Conservation (phyloP, 2,329 filamentous ascomycete species). For the Aspergillus sp. region DNA sequence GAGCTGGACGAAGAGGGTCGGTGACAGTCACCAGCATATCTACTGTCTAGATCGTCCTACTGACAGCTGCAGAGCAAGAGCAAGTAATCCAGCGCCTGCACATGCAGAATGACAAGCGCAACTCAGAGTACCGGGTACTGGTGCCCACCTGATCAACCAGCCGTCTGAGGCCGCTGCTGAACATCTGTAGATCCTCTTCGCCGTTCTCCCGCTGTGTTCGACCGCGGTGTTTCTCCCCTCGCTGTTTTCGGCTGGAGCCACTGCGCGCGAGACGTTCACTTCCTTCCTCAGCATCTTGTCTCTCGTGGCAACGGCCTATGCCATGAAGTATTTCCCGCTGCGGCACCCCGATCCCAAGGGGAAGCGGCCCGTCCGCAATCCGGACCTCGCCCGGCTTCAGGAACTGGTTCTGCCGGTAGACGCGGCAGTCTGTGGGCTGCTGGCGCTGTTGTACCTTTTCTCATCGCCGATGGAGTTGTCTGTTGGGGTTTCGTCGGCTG, state of each 20-base stretch:
- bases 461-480: constrained; percentile 12
- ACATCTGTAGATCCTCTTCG: constrained; percentile 31
- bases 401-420: constrained; percentile 28
- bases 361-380: constrained; percentile 25
- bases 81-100: constrained; percentile 37
- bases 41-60: constrained; percentile 4
- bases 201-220: constrained; percentile 35
- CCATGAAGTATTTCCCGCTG: constrained; percentile 32
- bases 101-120: constrained; percentile 36
- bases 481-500: constrained; percentile 20
- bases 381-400: constrained; percentile 20
- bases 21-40: constrained; percentile 1
- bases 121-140: constrained; percentile 41
- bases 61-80: constrained; percentile 39
- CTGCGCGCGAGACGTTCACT: constrained; percentile 22
- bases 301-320: constrained; percentile 37
- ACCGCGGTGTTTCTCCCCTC: constrained; percentile 31
- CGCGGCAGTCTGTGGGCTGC: constrained; percentile 26
- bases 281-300: constrained; percentile 36
- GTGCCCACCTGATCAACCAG: neutral
- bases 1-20: constrained; percentile 75
- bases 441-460: constrained; percentile 29
- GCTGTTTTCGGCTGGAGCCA: constrained; percentile 23
- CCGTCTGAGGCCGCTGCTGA: neutral
- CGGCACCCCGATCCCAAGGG: constrained; percentile 27